A percentile compares a stretch with the other conserved stretches of the same genome.
Evolutionary conservation across 805 yeast genomes (phyloP).

Genomic region (Pichia deserticola): DNA sequence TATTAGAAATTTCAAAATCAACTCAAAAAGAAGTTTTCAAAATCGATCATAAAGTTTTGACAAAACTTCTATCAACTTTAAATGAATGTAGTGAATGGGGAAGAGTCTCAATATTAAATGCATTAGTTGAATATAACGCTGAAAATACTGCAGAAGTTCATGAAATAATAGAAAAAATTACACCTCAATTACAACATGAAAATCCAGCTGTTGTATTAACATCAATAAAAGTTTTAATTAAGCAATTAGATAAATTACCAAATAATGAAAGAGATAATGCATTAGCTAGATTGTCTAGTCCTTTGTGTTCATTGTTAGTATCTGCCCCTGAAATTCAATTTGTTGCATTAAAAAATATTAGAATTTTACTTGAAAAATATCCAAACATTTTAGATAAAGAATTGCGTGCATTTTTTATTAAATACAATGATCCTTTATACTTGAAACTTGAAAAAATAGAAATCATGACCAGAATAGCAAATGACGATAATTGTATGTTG

Average conservation of each 20-base stretch:
- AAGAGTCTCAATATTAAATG: constrained; percentile 77
- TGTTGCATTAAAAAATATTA: constrained; percentile 84
- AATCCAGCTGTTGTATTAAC: constrained; percentile 91
- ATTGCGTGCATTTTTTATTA: constrained; percentile 82
- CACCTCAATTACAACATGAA: constrained; percentile 94
- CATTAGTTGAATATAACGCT: constrained; percentile 66
- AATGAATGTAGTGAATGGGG: constrained; percentile 99
- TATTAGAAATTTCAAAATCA: constrained; percentile 58
- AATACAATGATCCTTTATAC: constrained; percentile 77
- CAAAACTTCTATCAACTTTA: constrained; percentile 69
- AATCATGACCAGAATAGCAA: constrained; percentile 61
- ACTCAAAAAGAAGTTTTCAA: constrained; percentile 25
- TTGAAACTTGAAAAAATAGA: constrained; percentile 72
- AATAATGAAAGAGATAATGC: constrained; percentile 34
- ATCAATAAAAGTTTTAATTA: constrained; percentile 71
- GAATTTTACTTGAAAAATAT: constrained; percentile 82
- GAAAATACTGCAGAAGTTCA: constrained; percentile 57
- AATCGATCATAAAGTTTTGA: constrained; percentile 36
- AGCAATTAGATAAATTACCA: constrained; percentile 49
- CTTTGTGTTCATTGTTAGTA: constrained; percentile 78
- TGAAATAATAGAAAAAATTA: constrained; percentile 80
- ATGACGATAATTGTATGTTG: constrained; percentile 49
- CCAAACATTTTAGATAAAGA: constrained; percentile 75
- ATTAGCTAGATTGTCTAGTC: constrained; percentile 70
- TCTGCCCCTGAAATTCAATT: constrained; percentile 93